Percentiles rank a stretch among this genome's conserved stretches.
Evolutionary conservation across 2,329 filamentous ascomycete genomes (phyloP).

Genomic region (Alternaria tenuissima): DNA sequence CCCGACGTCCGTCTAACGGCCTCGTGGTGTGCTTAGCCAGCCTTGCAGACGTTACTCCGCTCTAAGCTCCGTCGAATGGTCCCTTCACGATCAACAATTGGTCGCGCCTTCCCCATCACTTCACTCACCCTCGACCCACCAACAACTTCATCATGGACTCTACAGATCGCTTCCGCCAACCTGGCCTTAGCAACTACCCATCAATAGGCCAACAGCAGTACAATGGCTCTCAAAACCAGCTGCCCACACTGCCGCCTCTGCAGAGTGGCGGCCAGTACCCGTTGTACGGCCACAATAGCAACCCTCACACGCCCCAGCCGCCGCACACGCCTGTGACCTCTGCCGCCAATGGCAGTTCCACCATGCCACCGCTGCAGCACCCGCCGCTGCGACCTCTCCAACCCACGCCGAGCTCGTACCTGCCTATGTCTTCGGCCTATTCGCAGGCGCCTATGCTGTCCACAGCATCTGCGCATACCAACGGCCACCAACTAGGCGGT

Average conservation of each 20-base stretch:
- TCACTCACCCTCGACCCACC: conserved; percentile 19
- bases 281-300: conserved; percentile 49
- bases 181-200: conserved; percentile 45
- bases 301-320: conserved; percentile 50
- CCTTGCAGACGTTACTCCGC: conserved; percentile 35
- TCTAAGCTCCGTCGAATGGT: conserved; percentile 44
- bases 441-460: conserved; percentile 47
- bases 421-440: conserved; percentile 46
- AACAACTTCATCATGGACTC: conserved; percentile 42
- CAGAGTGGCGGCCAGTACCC: conserved; percentile 42
- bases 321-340: conserved; percentile 47
- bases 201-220: conserved; percentile 43
- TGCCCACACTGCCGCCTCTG: conserved; percentile 49
- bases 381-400: conserved; percentile 50
- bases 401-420: conserved; percentile 47
- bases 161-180: conserved; percentile 47
- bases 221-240: conserved; percentile 40
- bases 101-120: conserved; percentile 39
- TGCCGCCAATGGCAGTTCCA: conserved; percentile 38
- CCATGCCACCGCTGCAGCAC: conserved; percentile 49
- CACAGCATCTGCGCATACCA: conserved; percentile 45
- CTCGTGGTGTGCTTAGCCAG: conserved; percentile 33
- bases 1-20: conserved; percentile 34
- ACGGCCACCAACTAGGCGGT: conserved; percentile 46
- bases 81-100: conserved; percentile 39